Base-by-base conservation (phyloP, 768 basidiomycete species). In the Crassisporium funariophilum region DNA sequence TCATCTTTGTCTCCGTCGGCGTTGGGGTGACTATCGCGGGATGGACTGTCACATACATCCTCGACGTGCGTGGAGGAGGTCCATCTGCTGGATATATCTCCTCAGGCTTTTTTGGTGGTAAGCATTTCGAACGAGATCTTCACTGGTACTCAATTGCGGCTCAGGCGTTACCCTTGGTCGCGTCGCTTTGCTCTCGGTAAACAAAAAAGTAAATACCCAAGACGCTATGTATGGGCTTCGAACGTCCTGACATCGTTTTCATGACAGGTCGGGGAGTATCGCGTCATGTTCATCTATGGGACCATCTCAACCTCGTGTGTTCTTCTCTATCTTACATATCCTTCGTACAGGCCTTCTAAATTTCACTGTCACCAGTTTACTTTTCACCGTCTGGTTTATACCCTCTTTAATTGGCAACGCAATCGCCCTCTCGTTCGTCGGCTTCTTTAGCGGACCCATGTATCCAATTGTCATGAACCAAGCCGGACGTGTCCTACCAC, bases 401-500 rank as follows among this genome's bases (percentile, higher is more conserved):
- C 83, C 83, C 19, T 83, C 80, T 4, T 68, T 89, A 13, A 69
- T 87, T 6, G 84, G 78, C 2, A 74, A 79, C 53, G 87, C 79
- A 2, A 71, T 88, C 4, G 79, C 83, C 0, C 73, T 89, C 17
- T 75, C 84, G 2, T 53, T 88, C 36, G 66, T 88, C 12, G 88
- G 88, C 13, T 37, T 88, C 7, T 63, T 88, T 17, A 69, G 90
- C n/a, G 88, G 86, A 1, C 87, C 86, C 2, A 79, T 89, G 69
- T 89, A 84, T 58, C 86, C 85, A 1, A 78, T 87, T 35, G 73
- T 79, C 7, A 82, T 92, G 80, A 88, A 86, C 58, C 78, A 86
- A 35, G 70, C 84, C 1, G 76, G 81, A 5, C 74, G 81, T 1
- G 72, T 91, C 42, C 64, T 94, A 7, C 91, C 91, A 4, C 73